phyloP scores from a whole-genome alignment of 106 monocot genomes.

The Triglochin maritima region DNA sequence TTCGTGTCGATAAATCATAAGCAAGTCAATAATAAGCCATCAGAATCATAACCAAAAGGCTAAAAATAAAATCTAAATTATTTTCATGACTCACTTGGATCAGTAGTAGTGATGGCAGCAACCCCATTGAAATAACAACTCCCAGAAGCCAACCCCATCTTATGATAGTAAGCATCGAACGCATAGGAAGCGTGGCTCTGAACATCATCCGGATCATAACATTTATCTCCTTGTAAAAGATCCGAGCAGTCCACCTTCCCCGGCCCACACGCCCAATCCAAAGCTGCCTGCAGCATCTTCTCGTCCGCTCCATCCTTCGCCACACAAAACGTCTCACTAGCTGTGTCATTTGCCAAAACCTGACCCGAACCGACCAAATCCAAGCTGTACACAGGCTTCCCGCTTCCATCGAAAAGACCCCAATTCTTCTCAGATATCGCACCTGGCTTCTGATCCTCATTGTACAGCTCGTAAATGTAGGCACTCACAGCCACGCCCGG shows the following conservation, averaged over 20 bases:
- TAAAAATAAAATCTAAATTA: not conserved
- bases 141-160: slow-evolving; percentile 78
- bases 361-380: slow-evolving; percentile 63
- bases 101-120: slow-evolving; percentile 76
- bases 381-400: slow-evolving; percentile 59
- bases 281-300: slow-evolving; percentile 93
- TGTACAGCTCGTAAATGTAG: slow-evolving; percentile 86
- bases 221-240: slow-evolving; percentile 64
- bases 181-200: slow-evolving; percentile 74
- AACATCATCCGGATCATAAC: slow-evolving; percentile 76
- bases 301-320: slow-evolving; percentile 61
- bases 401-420: slow-evolving; percentile 72
- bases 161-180: slow-evolving; percentile 79
- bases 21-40: too few species aligned
- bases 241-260: slow-evolving; percentile 91
- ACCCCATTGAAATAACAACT: slow-evolving; percentile 98
- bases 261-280: slow-evolving; percentile 95
- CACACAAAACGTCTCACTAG: slow-evolving; percentile 73
- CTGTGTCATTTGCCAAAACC: slow-evolving; percentile 76
- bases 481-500: slow-evolving; percentile 70
- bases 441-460: slow-evolving; percentile 80
- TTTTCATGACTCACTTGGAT: slow-evolving; percentile 52
- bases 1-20: too few species aligned
- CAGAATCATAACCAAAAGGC: not conserved
- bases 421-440: slow-evolving; percentile 67